A percentile compares a stretch with the other conserved stretches of the same genome.
Conservation (phyloP, 2,329 filamentous ascomycete genomes). For the Aspergillus floridensis region DNA sequence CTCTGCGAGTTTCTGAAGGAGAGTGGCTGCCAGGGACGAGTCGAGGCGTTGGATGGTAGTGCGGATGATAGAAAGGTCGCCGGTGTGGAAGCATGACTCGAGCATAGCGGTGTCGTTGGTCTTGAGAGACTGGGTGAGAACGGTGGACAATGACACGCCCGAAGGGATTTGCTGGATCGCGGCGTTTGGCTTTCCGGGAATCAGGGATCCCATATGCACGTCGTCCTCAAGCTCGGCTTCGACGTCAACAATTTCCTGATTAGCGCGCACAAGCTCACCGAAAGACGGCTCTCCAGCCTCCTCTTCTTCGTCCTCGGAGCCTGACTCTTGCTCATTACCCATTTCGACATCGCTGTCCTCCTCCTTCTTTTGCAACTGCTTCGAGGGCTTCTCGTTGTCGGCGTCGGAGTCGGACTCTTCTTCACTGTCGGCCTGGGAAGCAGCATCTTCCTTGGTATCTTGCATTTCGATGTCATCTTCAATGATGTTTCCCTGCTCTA, state of each 20-base stretch:
- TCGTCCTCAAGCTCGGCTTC: slow-evolving; percentile 49
- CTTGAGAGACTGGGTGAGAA: slow-evolving; percentile 88
- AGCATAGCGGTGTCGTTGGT: slow-evolving; percentile 88
- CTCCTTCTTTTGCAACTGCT: slow-evolving; percentile 16
- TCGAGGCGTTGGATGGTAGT: slow-evolving; percentile 89
- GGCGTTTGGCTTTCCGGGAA: slow-evolving; percentile 45
- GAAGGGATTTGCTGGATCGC: slow-evolving; percentile 60
- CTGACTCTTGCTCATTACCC: slow-evolving; percentile 38
- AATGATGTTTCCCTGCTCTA: slow-evolving; percentile 50
- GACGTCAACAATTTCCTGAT: slow-evolving; percentile 71
- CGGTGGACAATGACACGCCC: slow-evolving; percentile 79
- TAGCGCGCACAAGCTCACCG: slow-evolving; percentile 74
- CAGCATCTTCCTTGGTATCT: slow-evolving; percentile 38
- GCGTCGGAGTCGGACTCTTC: slow-evolving; percentile 24
- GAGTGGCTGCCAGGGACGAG: slow-evolving; percentile 72
- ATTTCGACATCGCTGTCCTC: slow-evolving; percentile 28
- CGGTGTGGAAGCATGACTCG: slow-evolving; percentile 84
- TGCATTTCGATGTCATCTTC: slow-evolving; percentile 45
- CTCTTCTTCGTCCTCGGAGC: slow-evolving; percentile 28
- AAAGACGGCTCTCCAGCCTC: slow-evolving; percentile 66
- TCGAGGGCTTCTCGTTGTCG: slow-evolving; percentile 18
- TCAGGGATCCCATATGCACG: slow-evolving; percentile 44
- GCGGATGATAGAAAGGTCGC: slow-evolving; percentile 72
- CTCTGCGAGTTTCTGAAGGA: slow-evolving; percentile 82
- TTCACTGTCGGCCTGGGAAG: slow-evolving; percentile 25